Percentiles rank a stretch among this genome's conserved stretches.
Evolutionary conservation across 2,329 filamentous ascomycete species (phyloP).

Genomic region (Pseudofabraea citricarpa): DNA sequence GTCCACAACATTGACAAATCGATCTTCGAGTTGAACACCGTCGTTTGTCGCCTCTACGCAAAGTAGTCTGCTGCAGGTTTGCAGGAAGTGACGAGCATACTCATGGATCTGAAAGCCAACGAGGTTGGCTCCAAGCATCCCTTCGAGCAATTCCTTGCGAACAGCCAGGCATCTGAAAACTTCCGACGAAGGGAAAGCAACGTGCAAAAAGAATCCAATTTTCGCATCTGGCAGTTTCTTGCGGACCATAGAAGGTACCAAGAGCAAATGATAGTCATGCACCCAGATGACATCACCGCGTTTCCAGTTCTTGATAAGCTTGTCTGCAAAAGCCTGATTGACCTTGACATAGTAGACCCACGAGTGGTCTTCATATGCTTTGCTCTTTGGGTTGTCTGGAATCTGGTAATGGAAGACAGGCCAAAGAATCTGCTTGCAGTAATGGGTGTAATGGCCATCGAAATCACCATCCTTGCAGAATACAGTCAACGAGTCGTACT

Average conservation of each 20-base stretch:
- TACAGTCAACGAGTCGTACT: conserved; percentile 78
- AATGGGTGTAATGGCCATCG: conserved; percentile 90
- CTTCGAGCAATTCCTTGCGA: conserved; percentile 81
- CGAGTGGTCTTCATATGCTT: conserved; percentile 94
- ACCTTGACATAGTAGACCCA: conserved; percentile 92
- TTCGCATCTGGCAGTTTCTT: conserved; percentile 88
- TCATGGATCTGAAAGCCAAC: conserved; percentile 92
- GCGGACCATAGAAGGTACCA: conserved; percentile 85
- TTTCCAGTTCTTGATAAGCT: conserved; percentile 89
- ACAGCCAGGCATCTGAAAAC: conserved; percentile 90
- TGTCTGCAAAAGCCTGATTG: conserved; percentile 89
- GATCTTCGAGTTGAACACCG: conserved; percentile 85
- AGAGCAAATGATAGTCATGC: conserved; percentile 88
- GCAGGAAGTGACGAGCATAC: conserved; percentile 89
- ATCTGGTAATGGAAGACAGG: conserved; percentile 98
- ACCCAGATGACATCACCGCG: conserved; percentile 90
- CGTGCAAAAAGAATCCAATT: conserved; percentile 94
- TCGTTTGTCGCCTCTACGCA: conserved; percentile 86
- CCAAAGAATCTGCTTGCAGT: conserved; percentile 97
- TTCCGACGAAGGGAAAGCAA: conserved; percentile 92
- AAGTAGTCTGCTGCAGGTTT: conserved; percentile 88
- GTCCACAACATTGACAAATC: conserved; percentile 83
- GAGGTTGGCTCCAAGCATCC: conserved; percentile 88
- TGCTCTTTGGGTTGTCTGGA: conserved; percentile 96
- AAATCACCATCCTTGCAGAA: conserved; percentile 89